Percentiles rank a stretch among this genome's conserved stretches.
phyloP scores from a whole-genome alignment of 306 rosid genomes.

The Hippophae rhamnoides region DNA sequence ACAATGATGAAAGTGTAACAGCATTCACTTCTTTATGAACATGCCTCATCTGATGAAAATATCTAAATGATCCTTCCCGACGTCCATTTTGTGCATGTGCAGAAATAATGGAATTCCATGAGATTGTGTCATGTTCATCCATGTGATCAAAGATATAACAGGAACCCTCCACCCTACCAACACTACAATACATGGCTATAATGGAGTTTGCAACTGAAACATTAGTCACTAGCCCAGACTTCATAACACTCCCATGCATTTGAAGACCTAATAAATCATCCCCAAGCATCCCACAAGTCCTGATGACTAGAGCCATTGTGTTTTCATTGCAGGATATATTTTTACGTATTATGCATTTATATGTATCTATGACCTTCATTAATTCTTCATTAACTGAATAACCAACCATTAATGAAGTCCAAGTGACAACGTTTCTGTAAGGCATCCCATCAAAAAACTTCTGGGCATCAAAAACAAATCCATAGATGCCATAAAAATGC shows the following conservation, averaged over 20 bases:
- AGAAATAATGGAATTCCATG: conserved; percentile 87
- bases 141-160: conserved; percentile 53
- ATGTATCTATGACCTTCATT: conserved; percentile 42
- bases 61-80: conserved; percentile 47
- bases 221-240: conserved; percentile 49
- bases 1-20: conserved; percentile 51
- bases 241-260: conserved; percentile 53
- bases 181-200: conserved; percentile 61
- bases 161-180: conserved; percentile 44
- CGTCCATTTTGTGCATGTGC: conserved; percentile 49
- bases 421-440: conserved; percentile 72
- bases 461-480: conserved; percentile 34
- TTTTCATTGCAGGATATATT: conserved; percentile 53
- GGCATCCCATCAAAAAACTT: conserved; percentile 62
- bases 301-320: conserved; percentile 50
- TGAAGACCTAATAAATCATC: conserved; percentile 57
- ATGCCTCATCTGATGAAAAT: conserved; percentile 48
- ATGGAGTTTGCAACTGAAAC: conserved; percentile 77
- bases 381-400: conserved; percentile 42
- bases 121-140: conserved; percentile 64
- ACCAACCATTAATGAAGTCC: conserved; percentile 90
- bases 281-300: conserved; percentile 60
- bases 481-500: conserved; percentile 61
- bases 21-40: conserved; percentile 36
- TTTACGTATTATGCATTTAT: conserved; percentile 35